Evolutionary conservation across 2,329 filamentous ascomycete species (phyloP), one percentile per base, ranked within the genome.

Genomic region (Fusarium sp.): DNA sequence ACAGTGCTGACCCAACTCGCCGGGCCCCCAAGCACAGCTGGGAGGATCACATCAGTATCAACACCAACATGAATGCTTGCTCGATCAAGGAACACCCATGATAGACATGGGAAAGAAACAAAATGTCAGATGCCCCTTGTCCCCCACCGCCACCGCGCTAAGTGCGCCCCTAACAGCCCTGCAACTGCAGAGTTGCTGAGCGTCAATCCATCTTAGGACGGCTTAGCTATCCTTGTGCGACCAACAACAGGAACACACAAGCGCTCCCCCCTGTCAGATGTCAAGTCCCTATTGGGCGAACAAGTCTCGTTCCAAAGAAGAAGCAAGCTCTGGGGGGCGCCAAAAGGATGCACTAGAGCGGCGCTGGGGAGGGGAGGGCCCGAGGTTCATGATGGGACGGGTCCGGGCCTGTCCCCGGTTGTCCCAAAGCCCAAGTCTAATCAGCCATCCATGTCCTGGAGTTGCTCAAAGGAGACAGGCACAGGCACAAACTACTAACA

Each of bases 171-270:
- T 72, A 69, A 64, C 66, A 74, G 65, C 67, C 67, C 59, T 70
- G 67, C 66, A 70, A 58, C 54, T 70, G 45, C 54, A 70, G 57
- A 63, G 44, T 53, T 53, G 41, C 44, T 57, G 71, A 69, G 55
- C 41, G 67, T 64, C 56, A 56, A 62, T 69, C 66, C 48, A 55
- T 69, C 64, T 63, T 30, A 30, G 59, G 48, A 44, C 26, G 64
- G 56, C 32, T 63, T 69, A 68, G 66, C 44, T 62, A 51, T n/a
- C 45, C 70, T 73, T 70, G 70, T 73, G 60, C 57, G 51, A 73
- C 71, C 62, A 74, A 74, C 71, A 74, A 55, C 59, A 74, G 70
- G 66, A 74, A 63, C 70, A 57, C 48, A 74, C 48, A 74, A 74
- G 71, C 66, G 54, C 62, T 3, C 14, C 39, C 54, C 70, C 71